Evolutionary conservation across 768 basidiomycete genomes (phyloP).

Genomic region (Coprinopsis cinerea): DNA sequence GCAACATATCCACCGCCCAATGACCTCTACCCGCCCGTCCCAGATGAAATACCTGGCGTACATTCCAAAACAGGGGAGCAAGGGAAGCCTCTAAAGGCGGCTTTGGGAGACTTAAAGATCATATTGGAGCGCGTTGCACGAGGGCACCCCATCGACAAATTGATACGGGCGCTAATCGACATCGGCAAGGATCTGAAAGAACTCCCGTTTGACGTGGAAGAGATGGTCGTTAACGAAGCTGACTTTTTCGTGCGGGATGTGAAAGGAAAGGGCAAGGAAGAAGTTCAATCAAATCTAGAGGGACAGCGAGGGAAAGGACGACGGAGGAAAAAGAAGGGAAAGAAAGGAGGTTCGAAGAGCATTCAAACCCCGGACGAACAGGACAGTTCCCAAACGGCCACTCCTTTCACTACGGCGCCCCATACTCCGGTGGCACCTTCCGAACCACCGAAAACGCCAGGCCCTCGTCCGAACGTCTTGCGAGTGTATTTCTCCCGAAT

Average conservation of each 20-base stretch:
- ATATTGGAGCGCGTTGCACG: slow-evolving; percentile 30
- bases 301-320: slow-evolving; percentile 12
- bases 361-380: not conserved
- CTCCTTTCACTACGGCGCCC: too few relatives aligned
- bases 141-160: slow-evolving; percentile 25
- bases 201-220: slow-evolving; percentile 8
- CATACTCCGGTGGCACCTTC: too few relatives aligned
- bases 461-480: slow-evolving; percentile 8
- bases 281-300: slow-evolving; percentile 8
- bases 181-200: slow-evolving; percentile 17
- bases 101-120: slow-evolving; percentile 23
- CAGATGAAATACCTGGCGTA: too few relatives aligned
- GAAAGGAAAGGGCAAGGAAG: slow-evolving; percentile 7
- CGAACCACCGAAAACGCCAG: too few relatives aligned
- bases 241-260: not conserved
- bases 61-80: too few relatives aligned
- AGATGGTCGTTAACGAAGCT: slow-evolving; percentile 12
- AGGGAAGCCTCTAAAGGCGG: slow-evolving; percentile 13
- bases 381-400: too few relatives aligned
- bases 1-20: slow-evolving; percentile 6
- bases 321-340: slow-evolving; percentile 10
- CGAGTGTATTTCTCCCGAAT: slow-evolving; percentile 18
- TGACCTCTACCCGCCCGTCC: slow-evolving; percentile 14
- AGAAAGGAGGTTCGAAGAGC: not conserved
- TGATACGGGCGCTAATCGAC: slow-evolving; percentile 20